These are phyloP conservation scores for Fraxinus dipetala DNA, from an alignment of 305 asterid species.

Conservation along the genomic window DNA sequence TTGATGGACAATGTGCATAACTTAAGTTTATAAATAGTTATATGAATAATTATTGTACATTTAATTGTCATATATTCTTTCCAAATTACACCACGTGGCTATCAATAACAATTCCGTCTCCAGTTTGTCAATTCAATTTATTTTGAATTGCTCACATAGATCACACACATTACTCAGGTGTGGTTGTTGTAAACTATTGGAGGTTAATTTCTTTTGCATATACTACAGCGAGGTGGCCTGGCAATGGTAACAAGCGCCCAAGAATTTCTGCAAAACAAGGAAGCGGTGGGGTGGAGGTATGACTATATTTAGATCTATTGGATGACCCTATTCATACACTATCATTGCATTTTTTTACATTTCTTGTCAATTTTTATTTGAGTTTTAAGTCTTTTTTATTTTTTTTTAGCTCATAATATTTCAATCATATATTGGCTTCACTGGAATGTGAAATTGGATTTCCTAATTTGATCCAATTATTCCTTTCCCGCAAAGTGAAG, in stretches of 20 bases:
- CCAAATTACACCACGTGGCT: not conserved
- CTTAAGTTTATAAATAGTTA: not conserved
- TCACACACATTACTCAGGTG: not conserved
- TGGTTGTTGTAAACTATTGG: not conserved
- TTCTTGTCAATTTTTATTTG: not conserved
- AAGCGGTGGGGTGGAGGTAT: not conserved
- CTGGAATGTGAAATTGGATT: not conserved
- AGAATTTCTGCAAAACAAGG: not conserved
- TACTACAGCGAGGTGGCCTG: not conserved
- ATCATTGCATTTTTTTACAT: not conserved
- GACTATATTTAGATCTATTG: not conserved
- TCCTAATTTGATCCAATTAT: not conserved
- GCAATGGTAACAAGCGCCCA: not conserved
- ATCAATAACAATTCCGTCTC: not conserved
- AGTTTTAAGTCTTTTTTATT: not conserved
- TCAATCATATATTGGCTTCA: not conserved
- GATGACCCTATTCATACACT: not conserved
- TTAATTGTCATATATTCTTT: not conserved
- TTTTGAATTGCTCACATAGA: not conserved
- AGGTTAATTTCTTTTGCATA: not conserved
- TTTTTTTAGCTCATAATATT: not conserved
- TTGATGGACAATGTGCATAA: not conserved
- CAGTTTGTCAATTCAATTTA: not conserved
- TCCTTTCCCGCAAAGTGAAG: not conserved
- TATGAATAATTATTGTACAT: not conserved